Percentiles rank a stretch among this genome's conserved stretches.
These are phyloP conservation scores for Claviceps fusiformis DNA, from an alignment of 2,329 filamentous ascomycete species.

Conservation along the genomic window DNA sequence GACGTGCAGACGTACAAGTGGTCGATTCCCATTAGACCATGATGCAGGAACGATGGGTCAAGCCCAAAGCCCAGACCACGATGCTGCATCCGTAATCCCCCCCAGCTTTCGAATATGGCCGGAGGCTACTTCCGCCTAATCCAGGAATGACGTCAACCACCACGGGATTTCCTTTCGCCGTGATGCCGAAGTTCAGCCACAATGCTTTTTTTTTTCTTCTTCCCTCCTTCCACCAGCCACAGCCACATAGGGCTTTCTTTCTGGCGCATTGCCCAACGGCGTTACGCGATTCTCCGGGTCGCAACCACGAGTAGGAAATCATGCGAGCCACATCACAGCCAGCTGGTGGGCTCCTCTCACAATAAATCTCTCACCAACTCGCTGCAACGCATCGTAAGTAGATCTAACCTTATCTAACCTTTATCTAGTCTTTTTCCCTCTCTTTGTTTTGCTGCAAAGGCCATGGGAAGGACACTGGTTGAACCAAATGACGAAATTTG, in stretches of 20 bases:
- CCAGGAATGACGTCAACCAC: not conserved
- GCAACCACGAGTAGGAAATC: not conserved
- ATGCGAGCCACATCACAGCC: slow-evolving; percentile 1
- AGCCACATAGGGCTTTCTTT: not conserved
- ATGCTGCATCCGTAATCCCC: not conserved
- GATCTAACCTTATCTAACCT: not conserved
- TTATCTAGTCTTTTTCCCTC: not conserved
- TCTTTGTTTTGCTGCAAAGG: not conserved
- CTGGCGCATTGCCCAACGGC: slow-evolving; percentile 1
- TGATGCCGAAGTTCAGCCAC: not conserved
- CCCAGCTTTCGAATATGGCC: not conserved
- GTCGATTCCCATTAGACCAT: not conserved
- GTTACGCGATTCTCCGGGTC: slow-evolving; percentile 1
- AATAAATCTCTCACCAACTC: not conserved
- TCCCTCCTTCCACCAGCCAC: not conserved
- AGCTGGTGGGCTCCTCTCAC: not conserved
- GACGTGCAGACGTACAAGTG: not conserved
- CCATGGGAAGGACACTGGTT: not conserved
- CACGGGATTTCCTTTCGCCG: not conserved
- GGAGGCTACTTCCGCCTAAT: not conserved
- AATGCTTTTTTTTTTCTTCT: not conserved
- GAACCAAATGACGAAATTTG: not conserved
- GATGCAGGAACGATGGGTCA: not conserved
- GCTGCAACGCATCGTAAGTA: not conserved
- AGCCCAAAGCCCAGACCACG: not conserved